Evolutionary conservation across 2,329 filamentous ascomycete species (phyloP), one percentile per base, ranked within the genome.

Genomic region (Fusarium stilboides): DNA sequence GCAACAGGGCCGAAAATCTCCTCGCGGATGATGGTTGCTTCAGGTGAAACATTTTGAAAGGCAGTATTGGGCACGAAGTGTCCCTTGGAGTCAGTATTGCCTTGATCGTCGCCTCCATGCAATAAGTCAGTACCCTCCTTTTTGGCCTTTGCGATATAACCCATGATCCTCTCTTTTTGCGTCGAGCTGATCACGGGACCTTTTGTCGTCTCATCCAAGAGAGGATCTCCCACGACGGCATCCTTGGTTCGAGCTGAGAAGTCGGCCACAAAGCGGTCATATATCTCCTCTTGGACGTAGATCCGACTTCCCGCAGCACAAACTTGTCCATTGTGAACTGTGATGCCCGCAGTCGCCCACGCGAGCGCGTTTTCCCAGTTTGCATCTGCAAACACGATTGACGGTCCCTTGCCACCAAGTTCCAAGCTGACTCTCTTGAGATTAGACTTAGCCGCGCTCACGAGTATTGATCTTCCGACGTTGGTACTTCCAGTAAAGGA

Each of bases 391-490:
- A 90, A 90, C 12, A 90, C 82, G 5, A 90, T 74, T 5, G 87
- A 78, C 0, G 88, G 87, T 7, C 83, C 86, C 75, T 93, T 92
- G 81, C 92, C 89, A 42, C 91, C 91, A 17, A 92, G 87, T 81
- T 93, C 91, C 39, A 93, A 86, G 20, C 90, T 92, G 44, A 93
- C 89, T 85, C 92, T 92, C 87, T 92, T 93, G 71, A 93, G 80
- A 85, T 93, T 92, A 71, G 89, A 91, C 64, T 85, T 79, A 61
- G 91, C 91, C 8, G 91, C 90, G 28, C 90, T 87, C 84, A 92
- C 92, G 86, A 94, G 91, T 80, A 93, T 91, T 77, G 7, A 83
- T 28, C 87, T 85, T 3, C 88, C 92, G 1, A 91, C 92, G 1
- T 81, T 82, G 0, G 90, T 92, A 15, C 87, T 90, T 40, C 92